These are phyloP conservation scores for Piper longum DNA, from an alignment of 164 flowering plant genomes.

Conservation along the genomic window DNA sequence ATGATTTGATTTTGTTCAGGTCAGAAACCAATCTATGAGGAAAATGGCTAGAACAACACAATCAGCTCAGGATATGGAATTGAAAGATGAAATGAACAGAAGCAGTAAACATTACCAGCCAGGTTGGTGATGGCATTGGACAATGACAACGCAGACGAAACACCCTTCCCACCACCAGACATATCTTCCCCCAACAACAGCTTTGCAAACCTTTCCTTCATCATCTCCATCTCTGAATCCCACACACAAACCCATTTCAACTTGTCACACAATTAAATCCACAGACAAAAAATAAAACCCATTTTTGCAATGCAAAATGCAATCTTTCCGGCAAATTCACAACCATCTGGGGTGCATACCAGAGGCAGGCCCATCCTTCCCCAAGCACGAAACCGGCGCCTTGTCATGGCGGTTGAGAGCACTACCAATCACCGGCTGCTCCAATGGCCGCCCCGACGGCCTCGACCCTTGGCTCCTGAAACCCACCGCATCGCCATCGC, in stretches of 20 bases:
- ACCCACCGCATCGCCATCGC: conserved; percentile 10
- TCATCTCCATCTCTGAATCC: conserved; percentile 45
- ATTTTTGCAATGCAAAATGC: not conserved
- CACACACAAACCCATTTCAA: not conserved
- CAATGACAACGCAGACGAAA: conserved; percentile 83
- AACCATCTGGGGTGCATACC: conserved; percentile 9
- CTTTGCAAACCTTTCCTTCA: conserved; percentile 82
- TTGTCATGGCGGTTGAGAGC: conserved; percentile 10
- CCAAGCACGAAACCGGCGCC: conserved; percentile 13
- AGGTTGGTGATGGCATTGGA: conserved; percentile 91
- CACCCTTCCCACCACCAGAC: conserved; percentile 98
- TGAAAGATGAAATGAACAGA: not conserved
- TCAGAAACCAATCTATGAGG: too few species aligned
- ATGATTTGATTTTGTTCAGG: too few species aligned
- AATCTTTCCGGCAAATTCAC: not conserved
- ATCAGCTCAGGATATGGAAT: too few species aligned
- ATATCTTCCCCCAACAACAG: conserved; percentile 90
- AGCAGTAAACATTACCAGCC: conserved; percentile 32
- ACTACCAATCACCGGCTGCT: conserved; percentile 13
- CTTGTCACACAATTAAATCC: not conserved
- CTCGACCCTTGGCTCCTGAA: conserved; percentile 12
- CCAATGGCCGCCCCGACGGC: conserved; percentile 1
- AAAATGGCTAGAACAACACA: too few species aligned
- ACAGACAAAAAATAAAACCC: not conserved
- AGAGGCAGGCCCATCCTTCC: conserved; percentile 12